Base-by-base conservation (phyloP, 1,284 basidiomycete species). In the Rhodofomes roseus region DNA sequence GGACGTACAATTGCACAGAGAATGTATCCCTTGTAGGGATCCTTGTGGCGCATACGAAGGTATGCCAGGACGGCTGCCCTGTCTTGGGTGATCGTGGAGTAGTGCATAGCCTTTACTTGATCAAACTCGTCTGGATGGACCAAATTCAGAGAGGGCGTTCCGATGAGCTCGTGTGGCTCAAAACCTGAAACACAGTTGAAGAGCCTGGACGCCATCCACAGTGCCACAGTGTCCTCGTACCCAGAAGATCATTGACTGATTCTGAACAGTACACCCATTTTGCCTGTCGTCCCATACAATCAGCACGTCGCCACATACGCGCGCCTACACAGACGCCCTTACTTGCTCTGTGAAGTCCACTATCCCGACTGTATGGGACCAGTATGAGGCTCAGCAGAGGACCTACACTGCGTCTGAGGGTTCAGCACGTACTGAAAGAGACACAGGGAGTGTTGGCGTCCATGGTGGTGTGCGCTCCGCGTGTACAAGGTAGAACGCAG, bases 41-140 rank as follows among this genome's bases (percentile, higher is more conserved):
- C 82, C 66, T 89, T 90, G 75, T 91, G 89, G 66, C 80, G 80
- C 73, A 92, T 79, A 54, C 89, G 85, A 53, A 92, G 76, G 66
- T 92, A 92, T 1, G 83, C 86, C 23, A 92, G 78, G 25, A 82
- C 85, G 0, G 89, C 89, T 0, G 88, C 89, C 67, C 90, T 89
- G 74, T 92, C 89, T 65, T 86, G 81, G 39, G 78, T 76, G 63
- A 90, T 89, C 2, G 87, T 90, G 52, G 88, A 86, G 65, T 87
- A 87, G 69, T 91, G 89, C 39, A 90, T 74, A 61, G 79, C 77
- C 65, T 81, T 81, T 22, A 87, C 81, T 36, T 81, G 79, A 18
- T 79, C 70, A 62, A 85, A 85, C 68, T 92, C 89, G 41, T 91
- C 89, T 5, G 88, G 88, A 68, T 92, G 88, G 23, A 89, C 86